These are phyloP conservation scores for Stylonectria norvegica DNA, from an alignment of 2,329 filamentous ascomycete genomes.

Conservation along the genomic window DNA sequence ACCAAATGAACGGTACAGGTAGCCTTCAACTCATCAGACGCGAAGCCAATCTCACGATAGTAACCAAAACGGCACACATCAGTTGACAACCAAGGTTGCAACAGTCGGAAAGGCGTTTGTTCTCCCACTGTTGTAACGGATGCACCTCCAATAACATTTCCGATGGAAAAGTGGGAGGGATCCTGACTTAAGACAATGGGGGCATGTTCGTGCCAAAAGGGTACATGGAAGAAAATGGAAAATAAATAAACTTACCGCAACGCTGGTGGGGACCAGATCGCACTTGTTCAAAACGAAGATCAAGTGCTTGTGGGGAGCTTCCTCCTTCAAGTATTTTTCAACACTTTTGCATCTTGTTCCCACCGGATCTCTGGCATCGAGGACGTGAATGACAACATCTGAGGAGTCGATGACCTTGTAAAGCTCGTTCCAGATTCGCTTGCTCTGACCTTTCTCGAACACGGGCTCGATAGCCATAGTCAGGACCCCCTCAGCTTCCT, in stretches of 20 bases:
- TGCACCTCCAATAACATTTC: constrained; percentile 63
- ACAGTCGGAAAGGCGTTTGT: constrained; percentile 54
- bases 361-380: constrained; percentile 84
- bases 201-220: constrained; percentile 1
- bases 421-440: constrained; percentile 95
- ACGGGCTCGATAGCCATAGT: constrained; percentile 75
- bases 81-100: constrained; percentile 44
- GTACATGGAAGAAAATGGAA: constrained; percentile 10
- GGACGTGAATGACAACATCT: constrained; percentile 91
- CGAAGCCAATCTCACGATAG: constrained; percentile 73
- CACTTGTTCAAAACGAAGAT: constrained; percentile 44
- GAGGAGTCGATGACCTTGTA: constrained; percentile 94
- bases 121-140: constrained; percentile 99
- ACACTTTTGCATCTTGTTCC: constrained; percentile 76
- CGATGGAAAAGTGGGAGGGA: constrained; percentile 60
- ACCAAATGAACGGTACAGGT: constrained; percentile 55
- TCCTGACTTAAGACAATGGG: constrained; percentile 83
- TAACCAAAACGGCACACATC: constrained; percentile 86
- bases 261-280: constrained; percentile 85
- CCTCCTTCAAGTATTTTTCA: constrained; percentile 88
- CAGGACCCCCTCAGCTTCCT: constrained; percentile 38
- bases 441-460: constrained; percentile 91
- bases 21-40: constrained; percentile 97
- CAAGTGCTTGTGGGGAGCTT: constrained; percentile 94
- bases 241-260: constrained; percentile 74